These are phyloP conservation scores for Neurospora pannonica DNA, from an alignment of 495 filamentous ascomycete genomes.

Conservation along the genomic window DNA sequence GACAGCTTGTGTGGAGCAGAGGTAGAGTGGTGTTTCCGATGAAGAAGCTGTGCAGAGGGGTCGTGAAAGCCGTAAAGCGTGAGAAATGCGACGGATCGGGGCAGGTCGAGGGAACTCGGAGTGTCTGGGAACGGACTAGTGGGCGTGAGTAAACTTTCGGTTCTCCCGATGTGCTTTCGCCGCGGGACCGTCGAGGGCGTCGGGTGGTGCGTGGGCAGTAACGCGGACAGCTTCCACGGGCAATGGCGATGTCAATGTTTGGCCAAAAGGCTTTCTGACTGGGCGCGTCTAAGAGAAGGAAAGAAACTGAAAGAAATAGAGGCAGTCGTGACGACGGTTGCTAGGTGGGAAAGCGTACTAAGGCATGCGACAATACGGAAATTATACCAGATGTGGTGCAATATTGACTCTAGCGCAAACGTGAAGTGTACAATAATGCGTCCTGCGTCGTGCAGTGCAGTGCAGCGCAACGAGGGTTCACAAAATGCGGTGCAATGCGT, in stretches of 20 bases:
- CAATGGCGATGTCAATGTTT: not conserved
- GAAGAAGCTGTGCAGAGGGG: not conserved
- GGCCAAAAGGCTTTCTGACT: not conserved
- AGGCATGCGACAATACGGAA: not conserved
- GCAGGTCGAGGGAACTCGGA: not conserved
- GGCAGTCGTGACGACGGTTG: not conserved
- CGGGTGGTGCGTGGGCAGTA: not conserved
- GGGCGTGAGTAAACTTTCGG: not conserved
- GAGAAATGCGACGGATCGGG: not conserved
- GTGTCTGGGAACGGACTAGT: not conserved
- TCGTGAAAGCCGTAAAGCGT: not conserved
- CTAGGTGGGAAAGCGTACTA: not conserved
- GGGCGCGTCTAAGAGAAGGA: not conserved
- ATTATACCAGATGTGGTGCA: not conserved
- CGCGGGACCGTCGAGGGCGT: not conserved
- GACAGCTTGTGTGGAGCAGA: not conserved
- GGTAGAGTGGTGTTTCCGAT: not conserved
- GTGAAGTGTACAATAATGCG: not conserved
- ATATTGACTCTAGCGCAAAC: not conserved
- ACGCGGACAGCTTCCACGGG: not conserved
- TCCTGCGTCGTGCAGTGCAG: not conserved
- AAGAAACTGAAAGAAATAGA: not conserved
- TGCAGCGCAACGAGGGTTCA: not conserved
- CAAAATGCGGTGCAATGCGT: not conserved
- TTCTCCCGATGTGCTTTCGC: not conserved